phyloP scores from a whole-genome alignment of 148 eudicot species.

The Oxyria digyna region DNA sequence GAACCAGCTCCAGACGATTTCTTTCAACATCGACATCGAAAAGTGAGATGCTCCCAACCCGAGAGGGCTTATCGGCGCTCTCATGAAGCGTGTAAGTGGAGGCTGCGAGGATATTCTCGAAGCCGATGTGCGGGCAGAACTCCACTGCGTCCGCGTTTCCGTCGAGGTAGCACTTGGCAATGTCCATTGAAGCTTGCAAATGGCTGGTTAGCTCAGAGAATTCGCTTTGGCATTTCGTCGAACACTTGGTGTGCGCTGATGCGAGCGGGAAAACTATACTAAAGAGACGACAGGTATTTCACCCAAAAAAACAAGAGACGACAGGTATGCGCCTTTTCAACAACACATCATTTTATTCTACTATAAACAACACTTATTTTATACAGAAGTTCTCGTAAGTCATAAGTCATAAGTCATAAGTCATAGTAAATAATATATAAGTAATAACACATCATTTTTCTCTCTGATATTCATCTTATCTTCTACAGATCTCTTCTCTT shows the following conservation, averaged over 20 bases:
- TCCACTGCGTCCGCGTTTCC: conserved; percentile 89
- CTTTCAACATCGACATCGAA: conserved; percentile 46
- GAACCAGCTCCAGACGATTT: conserved; percentile 31
- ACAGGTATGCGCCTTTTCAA: no score
- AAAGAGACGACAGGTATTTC: background rate
- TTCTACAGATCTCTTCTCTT: no score
- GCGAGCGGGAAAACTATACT: background rate
- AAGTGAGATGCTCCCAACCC: conserved; percentile 60
- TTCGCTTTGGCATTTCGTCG: conserved; percentile 36
- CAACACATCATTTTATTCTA: no score
- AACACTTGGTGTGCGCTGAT: conserved; percentile 21
- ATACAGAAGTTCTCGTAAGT: no score
- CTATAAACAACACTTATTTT: no score
- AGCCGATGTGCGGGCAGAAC: conserved; percentile 69
- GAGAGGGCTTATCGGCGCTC: conserved; percentile 39
- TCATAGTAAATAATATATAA: no score
- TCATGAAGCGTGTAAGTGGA: conserved; percentile 74
- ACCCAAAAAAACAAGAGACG: no score
- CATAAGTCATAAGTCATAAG: no score
- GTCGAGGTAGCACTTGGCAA: conserved; percentile 39
- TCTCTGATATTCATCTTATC: no score
- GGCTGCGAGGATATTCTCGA: conserved; percentile 54
- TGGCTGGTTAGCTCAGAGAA: background rate
- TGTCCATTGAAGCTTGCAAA: conserved; percentile 33
- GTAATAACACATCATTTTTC: no score